A percentile compares a stretch with the other conserved stretches of the same genome.
Evolutionary conservation across 140 eudicot genomes (phyloP).

Genomic region (Stevia rebaudiana): DNA sequence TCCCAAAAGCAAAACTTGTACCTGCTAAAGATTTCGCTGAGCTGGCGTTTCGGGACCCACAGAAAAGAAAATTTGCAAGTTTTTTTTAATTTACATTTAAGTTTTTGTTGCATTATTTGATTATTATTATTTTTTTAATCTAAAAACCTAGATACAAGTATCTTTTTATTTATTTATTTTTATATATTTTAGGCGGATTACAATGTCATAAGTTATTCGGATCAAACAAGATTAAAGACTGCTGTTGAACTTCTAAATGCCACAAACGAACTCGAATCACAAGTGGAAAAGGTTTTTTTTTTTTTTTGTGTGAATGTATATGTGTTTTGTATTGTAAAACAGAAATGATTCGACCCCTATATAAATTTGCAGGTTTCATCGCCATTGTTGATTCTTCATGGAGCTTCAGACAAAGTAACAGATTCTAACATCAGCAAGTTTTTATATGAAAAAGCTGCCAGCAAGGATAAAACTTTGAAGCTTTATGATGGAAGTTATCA

Average conservation of each 20-base stretch:
- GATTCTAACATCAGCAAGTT: constrained; percentile 67
- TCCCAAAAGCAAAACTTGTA: constrained; percentile 72
- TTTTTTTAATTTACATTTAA: neutral
- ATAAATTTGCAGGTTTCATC: constrained; percentile 46
- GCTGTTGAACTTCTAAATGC: constrained; percentile 77
- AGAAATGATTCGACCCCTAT: neutral
- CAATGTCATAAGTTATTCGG: constrained; percentile 64
- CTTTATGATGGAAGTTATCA: constrained; percentile 71
- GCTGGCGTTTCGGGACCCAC: constrained; percentile 58
- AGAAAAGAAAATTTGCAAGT: constrained; percentile 55
- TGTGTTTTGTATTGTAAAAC: neutral
- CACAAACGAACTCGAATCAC: constrained; percentile 56
- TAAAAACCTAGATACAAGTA: neutral
- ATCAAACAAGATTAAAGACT: constrained; percentile 61
- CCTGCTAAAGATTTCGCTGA: constrained; percentile 71
- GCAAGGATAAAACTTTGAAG: constrained; percentile 72
- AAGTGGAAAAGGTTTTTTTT: constrained; percentile 53
- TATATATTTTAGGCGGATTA: constrained; percentile 45
- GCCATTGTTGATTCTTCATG: constrained; percentile 77
- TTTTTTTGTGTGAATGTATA: neutral
- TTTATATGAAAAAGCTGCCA: constrained; percentile 64
- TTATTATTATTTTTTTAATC: too few species aligned
- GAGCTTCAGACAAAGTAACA: constrained; percentile 71
- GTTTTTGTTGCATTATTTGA: neutral
- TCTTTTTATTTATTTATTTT: neutral